Percentiles rank a stretch among this genome's conserved stretches.
Conservation (phyloP, 306 rosid genomes). For the Rosa multiflora region DNA sequence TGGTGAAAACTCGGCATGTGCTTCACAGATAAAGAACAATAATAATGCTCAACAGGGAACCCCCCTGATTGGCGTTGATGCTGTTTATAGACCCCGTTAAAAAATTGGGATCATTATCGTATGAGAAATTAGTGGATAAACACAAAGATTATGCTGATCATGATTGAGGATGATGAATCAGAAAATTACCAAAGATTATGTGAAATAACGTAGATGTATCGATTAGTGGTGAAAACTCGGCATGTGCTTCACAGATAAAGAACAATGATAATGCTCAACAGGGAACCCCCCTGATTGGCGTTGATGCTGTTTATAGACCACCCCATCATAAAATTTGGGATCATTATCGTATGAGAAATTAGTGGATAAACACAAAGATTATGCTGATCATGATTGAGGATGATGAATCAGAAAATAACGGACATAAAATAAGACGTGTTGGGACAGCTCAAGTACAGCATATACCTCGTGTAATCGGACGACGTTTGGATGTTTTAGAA, state of each 20-base stretch:
- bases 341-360: not conserved
- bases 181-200: not conserved
- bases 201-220: not conserved
- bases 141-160: not conserved
- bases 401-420: not conserved
- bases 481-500: slow-evolving; percentile 83
- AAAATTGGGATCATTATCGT: not conserved
- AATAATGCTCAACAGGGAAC: not conserved
- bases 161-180: not conserved
- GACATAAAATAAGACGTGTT: not conserved
- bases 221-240: not conserved
- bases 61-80: not conserved
- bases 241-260: not conserved
- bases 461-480: slow-evolving; percentile 79
- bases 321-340: no score
- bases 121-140: not conserved
- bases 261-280: not conserved
- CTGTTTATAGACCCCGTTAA: not conserved
- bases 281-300: not conserved
- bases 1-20: not conserved
- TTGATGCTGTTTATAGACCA: not conserved
- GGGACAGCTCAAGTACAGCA: not conserved
- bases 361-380: not conserved
- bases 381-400: not conserved
- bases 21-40: not conserved